phyloP scores from a whole-genome alignment of 1,284 basidiomycete genomes.

The Tilletia caries region DNA sequence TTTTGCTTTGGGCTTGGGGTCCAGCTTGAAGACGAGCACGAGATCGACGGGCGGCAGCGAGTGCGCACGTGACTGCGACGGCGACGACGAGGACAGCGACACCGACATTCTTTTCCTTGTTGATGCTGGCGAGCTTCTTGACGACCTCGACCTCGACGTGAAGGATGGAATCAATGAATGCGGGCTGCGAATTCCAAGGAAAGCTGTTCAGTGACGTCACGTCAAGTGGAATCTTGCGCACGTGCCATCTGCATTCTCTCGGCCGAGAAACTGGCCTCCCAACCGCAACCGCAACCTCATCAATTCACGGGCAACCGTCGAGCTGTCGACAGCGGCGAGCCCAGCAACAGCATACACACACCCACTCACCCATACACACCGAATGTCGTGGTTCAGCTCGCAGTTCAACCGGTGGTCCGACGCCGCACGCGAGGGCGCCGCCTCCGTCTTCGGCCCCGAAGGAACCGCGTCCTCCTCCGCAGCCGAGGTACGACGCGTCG shows the following conservation, averaged over 20 bases:
- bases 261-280: too few relatives aligned
- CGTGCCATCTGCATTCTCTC: too few relatives aligned
- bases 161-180: too few relatives aligned
- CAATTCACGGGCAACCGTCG: too few relatives aligned
- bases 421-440: slow-evolving; percentile 3
- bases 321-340: too few relatives aligned
- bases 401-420: slow-evolving; percentile 12
- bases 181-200: too few relatives aligned
- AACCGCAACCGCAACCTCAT: too few relatives aligned
- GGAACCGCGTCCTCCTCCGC: background rate
- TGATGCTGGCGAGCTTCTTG: too few relatives aligned
- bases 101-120: background rate
- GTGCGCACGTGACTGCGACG: background rate
- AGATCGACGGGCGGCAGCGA: slow-evolving; percentile 29
- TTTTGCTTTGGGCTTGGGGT: slow-evolving; percentile 26
- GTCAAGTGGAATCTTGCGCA: too few relatives aligned
- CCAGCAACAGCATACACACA: background rate
- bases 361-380: too few relatives aligned
- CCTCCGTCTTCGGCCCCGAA: slow-evolving; percentile 8
- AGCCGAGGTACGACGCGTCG: background rate
- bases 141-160: too few relatives aligned
- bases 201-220: too few relatives aligned
- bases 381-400: slow-evolving; percentile 14
- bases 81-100: background rate
- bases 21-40: slow-evolving; percentile 41